These are phyloP conservation scores for Eremomyces bilateralis DNA, from an alignment of 495 filamentous ascomycete genomes.

Conservation along the genomic window DNA sequence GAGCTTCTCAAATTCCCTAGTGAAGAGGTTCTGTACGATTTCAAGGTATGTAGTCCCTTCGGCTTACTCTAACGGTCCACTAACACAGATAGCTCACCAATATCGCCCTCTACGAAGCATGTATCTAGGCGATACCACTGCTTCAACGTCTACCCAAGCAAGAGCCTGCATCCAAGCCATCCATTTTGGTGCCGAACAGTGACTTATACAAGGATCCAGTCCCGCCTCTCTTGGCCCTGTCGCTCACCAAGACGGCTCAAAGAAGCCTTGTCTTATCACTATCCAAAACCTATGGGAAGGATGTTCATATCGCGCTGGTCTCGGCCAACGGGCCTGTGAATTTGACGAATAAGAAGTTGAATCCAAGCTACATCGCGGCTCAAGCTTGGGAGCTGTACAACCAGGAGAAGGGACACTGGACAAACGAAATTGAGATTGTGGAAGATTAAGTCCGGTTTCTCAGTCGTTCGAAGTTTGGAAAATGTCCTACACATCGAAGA, in stretches of 20 bases:
- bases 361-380: slow-evolving; percentile 19
- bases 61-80: slow-evolving; percentile 1
- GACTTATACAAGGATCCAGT: slow-evolving; percentile 16
- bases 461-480: no score
- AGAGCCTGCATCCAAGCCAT: slow-evolving; percentile 12
- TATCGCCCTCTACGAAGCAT: slow-evolving; percentile 18
- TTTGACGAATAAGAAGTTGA: slow-evolving; percentile 14
- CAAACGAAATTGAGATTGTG: slow-evolving; percentile 5
- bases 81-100: slow-evolving; percentile 17
- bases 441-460: no score
- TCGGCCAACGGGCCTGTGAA: slow-evolving; percentile 17
- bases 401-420: slow-evolving; percentile 7
- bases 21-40: slow-evolving; percentile 20
- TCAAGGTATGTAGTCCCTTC: slow-evolving; percentile 12
- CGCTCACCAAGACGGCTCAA: slow-evolving; percentile 23
- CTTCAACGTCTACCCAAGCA: slow-evolving; percentile 9
- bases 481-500: no score
- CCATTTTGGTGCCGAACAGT: slow-evolving; percentile 19
- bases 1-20: slow-evolving; percentile 13
- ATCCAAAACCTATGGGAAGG: slow-evolving; percentile 9
- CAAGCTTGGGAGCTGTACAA: slow-evolving; percentile 20
- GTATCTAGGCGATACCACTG: slow-evolving; percentile 17
- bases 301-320: slow-evolving; percentile 21
- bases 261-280: slow-evolving; percentile 19
- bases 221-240: slow-evolving; percentile 21